Evolutionary conservation across 257 asterid genomes (phyloP), one percentile per base, ranked within the genome.

Genomic region (Hygrophila difformis): DNA sequence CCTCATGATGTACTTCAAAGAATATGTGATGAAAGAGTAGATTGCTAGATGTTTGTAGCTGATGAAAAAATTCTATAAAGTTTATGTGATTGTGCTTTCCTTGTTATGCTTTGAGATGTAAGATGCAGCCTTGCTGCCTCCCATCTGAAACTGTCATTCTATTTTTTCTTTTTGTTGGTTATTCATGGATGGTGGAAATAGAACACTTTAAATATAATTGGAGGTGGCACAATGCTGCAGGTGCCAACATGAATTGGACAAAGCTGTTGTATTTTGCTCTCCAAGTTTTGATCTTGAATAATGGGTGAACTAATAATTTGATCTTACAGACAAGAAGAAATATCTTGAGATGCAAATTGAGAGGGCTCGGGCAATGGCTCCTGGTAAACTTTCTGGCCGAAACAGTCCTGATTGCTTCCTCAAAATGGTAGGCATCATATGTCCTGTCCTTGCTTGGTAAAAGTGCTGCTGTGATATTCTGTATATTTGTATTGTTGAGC

Each of bases 401-500:
- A 64, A 47, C 50, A 67, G 62, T 47, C 94, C 94, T 9, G 93
- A 67, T 46, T 85, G 88, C 88, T 80, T 79, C 71, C 78, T 89
- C 46, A 82, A 70, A 64, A 68, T 89, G 98, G 98, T 89, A 76
- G 47, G 52, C 51, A 12, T 31, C 49, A 35, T 42, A 26, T 39
- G 39, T 26, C 31, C 43, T 14, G 29, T 29, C 6, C 44, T 31
- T 23, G 44, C 17, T 12, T 43, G 47, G 14, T 41, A 44, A 7
- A 20, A 31, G 18, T 43, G 29, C 15, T 20, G 44, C 37, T 59
- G 31, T 23, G 10, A 49, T 51, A 31, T 36, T 39, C 26, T 37
- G 18, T 36, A 31, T 24, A 29, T 37, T 33, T 26, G 33, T 44
- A 33, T 28, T 9, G 36, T 54, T 41, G 55, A 42, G 44, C 51